These are phyloP conservation scores for Cryptococcus depauperatus DNA, from an alignment of 1,284 basidiomycete species.

Conservation along the genomic window DNA sequence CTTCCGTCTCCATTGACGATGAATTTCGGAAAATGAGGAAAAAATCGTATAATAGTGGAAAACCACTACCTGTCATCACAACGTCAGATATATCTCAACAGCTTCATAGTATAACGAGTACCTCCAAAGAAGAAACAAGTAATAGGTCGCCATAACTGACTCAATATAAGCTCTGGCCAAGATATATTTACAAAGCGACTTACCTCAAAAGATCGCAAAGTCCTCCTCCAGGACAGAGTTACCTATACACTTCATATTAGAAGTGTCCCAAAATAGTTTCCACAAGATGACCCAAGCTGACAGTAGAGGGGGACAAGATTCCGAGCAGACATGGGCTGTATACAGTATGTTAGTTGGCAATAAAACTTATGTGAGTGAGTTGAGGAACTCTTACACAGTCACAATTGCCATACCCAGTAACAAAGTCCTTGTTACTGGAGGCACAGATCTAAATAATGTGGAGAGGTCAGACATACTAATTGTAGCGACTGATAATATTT, in stretches of 20 bases:
- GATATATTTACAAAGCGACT: not conserved
- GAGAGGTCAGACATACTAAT: slow-evolving; percentile 32
- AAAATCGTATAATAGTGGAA: slow-evolving; percentile 37
- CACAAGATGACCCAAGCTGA: too few relatives aligned
- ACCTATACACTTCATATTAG: slow-evolving; percentile 11
- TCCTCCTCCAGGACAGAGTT: slow-evolving; percentile 21
- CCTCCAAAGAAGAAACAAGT: slow-evolving; percentile 42
- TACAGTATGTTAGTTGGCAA: too few relatives aligned
- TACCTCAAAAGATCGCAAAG: slow-evolving; percentile 23
- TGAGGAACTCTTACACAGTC: slow-evolving; percentile 23
- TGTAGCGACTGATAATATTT: too few relatives aligned
- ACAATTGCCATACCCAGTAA: slow-evolving; percentile 19
- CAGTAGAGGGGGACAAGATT: slow-evolving; percentile 19
- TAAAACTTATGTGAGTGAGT: too few relatives aligned
- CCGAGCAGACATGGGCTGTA: slow-evolving; percentile 27
- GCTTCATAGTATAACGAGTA: slow-evolving; percentile 4
- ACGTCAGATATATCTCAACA: not conserved
- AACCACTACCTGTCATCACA: slow-evolving; percentile 21
- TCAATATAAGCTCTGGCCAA: not conserved
- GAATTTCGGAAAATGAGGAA: slow-evolving; percentile 43
- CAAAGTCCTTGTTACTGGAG: slow-evolving; percentile 27
- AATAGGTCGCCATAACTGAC: slow-evolving; percentile 36
- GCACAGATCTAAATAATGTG: slow-evolving; percentile 16
- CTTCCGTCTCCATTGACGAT: slow-evolving; percentile 31
- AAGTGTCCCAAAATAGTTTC: not conserved